A percentile compares a stretch with the other conserved stretches of the same genome.
Evolutionary conservation across 2,329 filamentous ascomycete species (phyloP).

Genomic region (Penicillium occitanis): DNA sequence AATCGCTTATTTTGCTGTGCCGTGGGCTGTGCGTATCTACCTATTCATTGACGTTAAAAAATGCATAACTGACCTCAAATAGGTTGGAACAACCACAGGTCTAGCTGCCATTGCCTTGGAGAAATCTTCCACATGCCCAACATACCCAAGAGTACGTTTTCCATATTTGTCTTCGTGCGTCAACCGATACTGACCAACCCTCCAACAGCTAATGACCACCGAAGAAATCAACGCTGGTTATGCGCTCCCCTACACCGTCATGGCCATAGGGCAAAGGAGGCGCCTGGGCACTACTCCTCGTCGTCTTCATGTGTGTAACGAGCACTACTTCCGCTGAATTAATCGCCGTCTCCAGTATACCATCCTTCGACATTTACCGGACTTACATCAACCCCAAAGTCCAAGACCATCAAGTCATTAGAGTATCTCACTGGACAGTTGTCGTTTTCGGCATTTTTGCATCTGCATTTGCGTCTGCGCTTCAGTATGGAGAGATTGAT

Average conservation of each 20-base stretch:
- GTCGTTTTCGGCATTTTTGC: conserved; percentile 15
- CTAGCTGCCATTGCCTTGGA: conserved; percentile 17
- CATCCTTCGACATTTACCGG: conserved; percentile 17
- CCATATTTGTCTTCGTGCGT: too few species aligned
- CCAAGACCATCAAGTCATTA: conserved; percentile 16
- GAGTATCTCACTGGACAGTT: conserved; percentile 17
- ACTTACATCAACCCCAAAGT: conserved; percentile 19
- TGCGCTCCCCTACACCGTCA: conserved; percentile 18
- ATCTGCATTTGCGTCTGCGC: conserved; percentile 17
- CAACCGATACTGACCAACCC: not conserved
- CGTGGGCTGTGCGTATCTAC: conserved; percentile 14
- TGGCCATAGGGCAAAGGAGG: conserved; percentile 19
- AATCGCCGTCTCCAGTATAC: conserved; percentile 17
- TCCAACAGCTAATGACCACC: conserved; percentile 12
- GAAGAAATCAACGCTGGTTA: conserved; percentile 18
- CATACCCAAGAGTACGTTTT: conserved; percentile 9
- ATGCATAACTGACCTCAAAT: not conserved
- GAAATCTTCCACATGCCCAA: conserved; percentile 12
- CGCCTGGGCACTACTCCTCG: conserved; percentile 9
- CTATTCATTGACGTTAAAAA: not conserved
- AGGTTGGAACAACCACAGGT: conserved; percentile 18
- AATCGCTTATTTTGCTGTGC: conserved; percentile 17
- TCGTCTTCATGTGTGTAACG: conserved; percentile 17
- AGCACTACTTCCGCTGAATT: conserved; percentile 16
- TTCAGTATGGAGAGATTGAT: conserved; percentile 18